These are phyloP conservation scores for Phytophthora citricola DNA, from an alignment of 352 stramenopile genomes.

Conservation along the genomic window DNA sequence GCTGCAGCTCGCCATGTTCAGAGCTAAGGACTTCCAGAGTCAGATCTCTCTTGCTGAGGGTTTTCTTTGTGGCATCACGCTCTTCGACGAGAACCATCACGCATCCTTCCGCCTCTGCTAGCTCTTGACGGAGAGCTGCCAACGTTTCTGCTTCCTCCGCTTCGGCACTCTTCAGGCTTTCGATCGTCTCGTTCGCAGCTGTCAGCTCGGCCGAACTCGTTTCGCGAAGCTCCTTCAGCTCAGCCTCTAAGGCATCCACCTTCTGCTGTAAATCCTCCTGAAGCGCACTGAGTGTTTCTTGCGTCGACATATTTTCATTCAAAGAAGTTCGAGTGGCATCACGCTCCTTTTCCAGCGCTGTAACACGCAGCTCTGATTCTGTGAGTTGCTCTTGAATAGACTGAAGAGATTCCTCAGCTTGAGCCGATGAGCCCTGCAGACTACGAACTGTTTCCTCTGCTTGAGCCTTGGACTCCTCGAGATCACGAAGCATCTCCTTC, in stretches of 20 bases:
- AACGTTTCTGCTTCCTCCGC: constrained; percentile 25
- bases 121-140: constrained; percentile 33
- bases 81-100: constrained; percentile 46
- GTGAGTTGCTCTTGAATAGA: constrained; percentile 24
- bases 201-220: constrained; percentile 27
- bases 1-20: constrained; percentile 46
- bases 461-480: constrained; percentile 29
- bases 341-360: constrained; percentile 35
- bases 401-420: constrained; percentile 25
- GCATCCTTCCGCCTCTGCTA: constrained; percentile 41
- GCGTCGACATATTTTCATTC: constrained; percentile 38
- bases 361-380: constrained; percentile 29
- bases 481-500: constrained; percentile 28
- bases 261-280: constrained; percentile 43
- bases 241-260: constrained; percentile 23
- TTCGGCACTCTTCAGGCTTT: constrained; percentile 14
- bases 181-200: constrained; percentile 35
- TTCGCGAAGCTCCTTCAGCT: constrained; percentile 29
- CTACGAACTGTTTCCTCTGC: constrained; percentile 23
- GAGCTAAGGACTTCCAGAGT: constrained; percentile 43
- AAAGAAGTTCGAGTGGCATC: constrained; percentile 39
- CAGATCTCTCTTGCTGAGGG: constrained; percentile 36
- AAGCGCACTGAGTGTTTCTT: constrained; percentile 36
- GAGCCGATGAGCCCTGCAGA: constrained; percentile 20
- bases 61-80: constrained; percentile 44